A percentile compares a stretch with the other conserved stretches of the same genome.
These are phyloP conservation scores for Exidia glandulosa DNA, from an alignment of 768 basidiomycete species.

Conservation along the genomic window DNA sequence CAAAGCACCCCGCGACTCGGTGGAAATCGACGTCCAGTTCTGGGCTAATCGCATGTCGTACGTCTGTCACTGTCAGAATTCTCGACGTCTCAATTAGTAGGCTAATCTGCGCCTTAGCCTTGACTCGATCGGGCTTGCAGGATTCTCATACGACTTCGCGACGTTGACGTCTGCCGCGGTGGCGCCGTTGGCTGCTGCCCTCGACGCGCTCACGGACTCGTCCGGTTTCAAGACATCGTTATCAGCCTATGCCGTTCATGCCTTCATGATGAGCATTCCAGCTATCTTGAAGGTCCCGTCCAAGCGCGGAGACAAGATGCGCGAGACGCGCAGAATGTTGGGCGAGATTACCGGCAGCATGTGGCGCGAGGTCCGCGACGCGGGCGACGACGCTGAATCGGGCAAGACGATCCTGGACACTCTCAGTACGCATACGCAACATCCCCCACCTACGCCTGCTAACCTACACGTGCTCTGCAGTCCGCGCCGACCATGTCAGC, in stretches of 20 bases:
- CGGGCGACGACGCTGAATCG: conserved; percentile 1
- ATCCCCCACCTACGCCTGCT: no score
- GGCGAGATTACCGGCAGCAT: conserved; percentile 4
- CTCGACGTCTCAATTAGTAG: neutral
- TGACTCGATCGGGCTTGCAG: conserved; percentile 10
- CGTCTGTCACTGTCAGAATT: neutral
- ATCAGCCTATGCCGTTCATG: conserved; percentile 5
- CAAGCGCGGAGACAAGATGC: conserved; percentile 3
- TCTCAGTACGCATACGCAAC: no score
- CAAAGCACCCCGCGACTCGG: neutral
- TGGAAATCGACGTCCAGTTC: conserved; percentile 8
- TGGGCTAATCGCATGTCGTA: conserved; percentile 11
- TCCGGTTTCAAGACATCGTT: conserved; percentile 2
- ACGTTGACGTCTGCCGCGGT: neutral
- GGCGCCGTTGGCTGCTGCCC: neutral
- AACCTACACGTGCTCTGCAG: no score
- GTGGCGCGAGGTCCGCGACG: conserved; percentile 2
- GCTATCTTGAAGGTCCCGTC: conserved; percentile 4
- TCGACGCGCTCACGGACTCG: conserved; percentile 11
- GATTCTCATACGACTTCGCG: conserved; percentile 9
- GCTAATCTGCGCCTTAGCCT: neutral
- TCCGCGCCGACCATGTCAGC: conserved; percentile 1
- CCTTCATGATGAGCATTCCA: conserved; percentile 4
- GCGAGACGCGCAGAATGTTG: conserved; percentile 4
- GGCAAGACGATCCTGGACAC: conserved; percentile 7